phyloP scores from a whole-genome alignment of 208 protist genomes.

The Crithidia brevicula region DNA sequence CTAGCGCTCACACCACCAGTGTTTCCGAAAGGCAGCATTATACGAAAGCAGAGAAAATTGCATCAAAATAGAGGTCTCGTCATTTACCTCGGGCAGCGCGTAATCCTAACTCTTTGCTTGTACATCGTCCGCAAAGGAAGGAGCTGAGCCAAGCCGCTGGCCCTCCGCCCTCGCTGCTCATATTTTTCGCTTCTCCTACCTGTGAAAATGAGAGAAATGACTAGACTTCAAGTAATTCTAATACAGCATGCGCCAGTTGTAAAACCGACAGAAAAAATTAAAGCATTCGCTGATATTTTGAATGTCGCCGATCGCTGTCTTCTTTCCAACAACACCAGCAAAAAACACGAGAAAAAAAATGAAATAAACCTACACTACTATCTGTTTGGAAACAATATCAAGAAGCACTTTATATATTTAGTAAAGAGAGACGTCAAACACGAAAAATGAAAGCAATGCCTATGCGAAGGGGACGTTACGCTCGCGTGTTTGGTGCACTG shows the following conservation, averaged over 20 bases:
- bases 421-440: background rate
- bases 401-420: slow-evolving; percentile 1
- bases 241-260: slow-evolving; percentile 1
- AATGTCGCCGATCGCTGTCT: background rate
- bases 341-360: slow-evolving; percentile 8
- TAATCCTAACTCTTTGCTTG: no score
- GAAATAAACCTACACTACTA: slow-evolving; percentile 24
- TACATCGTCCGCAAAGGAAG: no score
- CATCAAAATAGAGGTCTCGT: no score
- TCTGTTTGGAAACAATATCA: slow-evolving; percentile 10
- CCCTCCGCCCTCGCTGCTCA: no score
- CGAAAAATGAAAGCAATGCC: background rate
- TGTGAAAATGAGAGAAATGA: slow-evolving; percentile 9
- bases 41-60: no score
- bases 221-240: background rate
- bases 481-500: background rate
- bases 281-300: background rate
- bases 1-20: no score
- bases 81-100: no score
- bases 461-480: background rate
- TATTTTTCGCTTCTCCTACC: no score
- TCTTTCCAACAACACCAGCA: background rate
- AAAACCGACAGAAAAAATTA: slow-evolving; percentile 11
- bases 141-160: no score
- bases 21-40: no score